Evolutionary conservation across 2,329 filamentous ascomycete species (phyloP), one percentile per base, ranked within the genome.

Genomic region (Xylariales sp.): DNA sequence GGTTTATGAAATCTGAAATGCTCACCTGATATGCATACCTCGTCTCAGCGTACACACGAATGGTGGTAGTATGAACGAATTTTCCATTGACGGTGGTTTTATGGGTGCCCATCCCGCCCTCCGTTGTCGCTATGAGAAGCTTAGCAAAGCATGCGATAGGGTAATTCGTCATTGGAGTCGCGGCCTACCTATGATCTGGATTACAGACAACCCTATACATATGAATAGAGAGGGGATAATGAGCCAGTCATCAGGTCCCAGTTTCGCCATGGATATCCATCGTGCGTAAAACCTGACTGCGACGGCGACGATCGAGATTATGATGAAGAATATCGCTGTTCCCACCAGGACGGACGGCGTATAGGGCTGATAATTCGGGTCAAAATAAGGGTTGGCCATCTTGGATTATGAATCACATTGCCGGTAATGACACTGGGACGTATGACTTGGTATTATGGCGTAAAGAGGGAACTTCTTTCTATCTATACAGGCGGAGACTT

Each of bases 201-300:
- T 62, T 12, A 70, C 61, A 2, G 69, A 63, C 10, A 71, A 34
- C 4, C 36, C 56, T 18, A 71, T 56, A 18, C 67, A 70, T 30
- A 72, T 18, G 0, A 67, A 2, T 36, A 67, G 65, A 4, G 71
- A 52, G 5, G 69, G 69, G 12, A 73, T 18, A 3, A 60, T 54
- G 10, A 70, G 62, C 71, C 68, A 73, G 55, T 73, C 71, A 46
- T 73, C 71, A 30, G 67, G 57, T 5, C 70, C 71, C 16, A 72
- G 48, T 10, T 57, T 46, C 16, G 61, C 68, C 12, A 41, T 16
- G 6, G 65, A 68, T 5, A 36, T 60, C 12, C 57, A 16, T 9
- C 68, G 63, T 14, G 69, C 55, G 23, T 73, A 73, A 62, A 73
- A 73, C 10, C 69, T 63, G 4, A 73, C 48, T 5, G 32, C 46